Evolutionary conservation across 257 asterid species (phyloP).

Genomic region (Solanum dulcamara): DNA sequence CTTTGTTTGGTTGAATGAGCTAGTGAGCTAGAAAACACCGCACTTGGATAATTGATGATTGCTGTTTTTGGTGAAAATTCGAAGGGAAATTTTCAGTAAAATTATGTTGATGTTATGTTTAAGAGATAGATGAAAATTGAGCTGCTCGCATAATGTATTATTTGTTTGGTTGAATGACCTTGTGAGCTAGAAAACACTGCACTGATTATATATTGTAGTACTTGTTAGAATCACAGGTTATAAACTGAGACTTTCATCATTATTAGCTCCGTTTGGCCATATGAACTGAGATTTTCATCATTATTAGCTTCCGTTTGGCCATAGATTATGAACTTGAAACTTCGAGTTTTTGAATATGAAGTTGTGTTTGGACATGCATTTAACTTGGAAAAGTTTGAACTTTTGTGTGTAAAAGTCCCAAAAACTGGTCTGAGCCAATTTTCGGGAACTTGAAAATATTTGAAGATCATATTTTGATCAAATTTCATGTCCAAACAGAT

Average conservation of each 20-base stretch:
- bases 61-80: not conserved
- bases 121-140: not conserved
- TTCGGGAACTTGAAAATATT: not conserved
- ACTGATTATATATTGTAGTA: not conserved
- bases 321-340: not conserved
- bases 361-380: not conserved
- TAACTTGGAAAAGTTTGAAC: not conserved
- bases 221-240: not conserved
- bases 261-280: not conserved
- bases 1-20: not conserved
- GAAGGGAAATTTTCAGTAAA: not conserved
- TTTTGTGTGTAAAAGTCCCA: not conserved
- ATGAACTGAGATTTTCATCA: conserved; percentile 23
- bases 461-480: not conserved
- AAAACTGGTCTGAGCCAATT: not conserved
- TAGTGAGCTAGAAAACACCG: not conserved
- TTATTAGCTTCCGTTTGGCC: not conserved
- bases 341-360: not conserved
- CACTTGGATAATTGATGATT: not conserved
- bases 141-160: not conserved
- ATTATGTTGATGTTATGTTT: not conserved
- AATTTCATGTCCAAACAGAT: not conserved
- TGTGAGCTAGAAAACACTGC: not conserved
- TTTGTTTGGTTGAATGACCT: not conserved
- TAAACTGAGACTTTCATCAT: conserved; percentile 25